Base-by-base conservation (phyloP, 331 rosid genomes). In the Rhamnella rubrinervis region DNA sequence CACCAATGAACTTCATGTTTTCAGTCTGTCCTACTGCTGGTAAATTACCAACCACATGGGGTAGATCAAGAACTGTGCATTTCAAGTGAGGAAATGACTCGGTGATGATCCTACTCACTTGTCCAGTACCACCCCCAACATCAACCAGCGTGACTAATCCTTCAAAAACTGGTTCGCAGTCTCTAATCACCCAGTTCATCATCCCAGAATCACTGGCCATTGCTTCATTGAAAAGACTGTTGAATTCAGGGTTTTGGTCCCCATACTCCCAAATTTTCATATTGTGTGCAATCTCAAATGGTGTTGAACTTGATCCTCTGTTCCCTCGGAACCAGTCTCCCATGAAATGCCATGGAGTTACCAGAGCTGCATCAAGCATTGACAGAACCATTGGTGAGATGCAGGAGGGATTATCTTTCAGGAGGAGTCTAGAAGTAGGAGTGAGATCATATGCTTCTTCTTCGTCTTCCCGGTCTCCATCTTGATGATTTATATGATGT, bases 21-120 rank as follows among this genome's bases (percentile, higher is more conserved):
- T 64, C 67, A 16, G 19, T 57, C 6, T 62, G 4, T 28, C 4
- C 35, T 28, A 28, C 35, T 31, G 35, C 81, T 19, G 38, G 7
- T 38, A 70, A 58, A 61, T 73, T 56, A 58, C 68, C 80, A 10
- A 81, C 91, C 53, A 81, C 88, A 1, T 75, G 74, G 2, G 86
- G 88, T 19, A 76, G 84, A 1, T 85, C 93, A 35, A 85, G 67
- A 3, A 85, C 89, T 0, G 63, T 75, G 80, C 91, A 85, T 49
- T 83, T 85, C 61, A 88, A 26, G 3, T 73, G 63, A 68, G 95
- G 83, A 55, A 83, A 77, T 4, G 70, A 80, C 72, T 79, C 80
- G 55, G 70, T 37, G 20, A 81, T 79, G 8, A 81, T 70, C 67
- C 28, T 77, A 0, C 79, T 28, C 17, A 82, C 64, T 6, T 57